These are phyloP conservation scores for Iberis pinnata DNA, from an alignment of 345 rosid species.

Conservation along the genomic window DNA sequence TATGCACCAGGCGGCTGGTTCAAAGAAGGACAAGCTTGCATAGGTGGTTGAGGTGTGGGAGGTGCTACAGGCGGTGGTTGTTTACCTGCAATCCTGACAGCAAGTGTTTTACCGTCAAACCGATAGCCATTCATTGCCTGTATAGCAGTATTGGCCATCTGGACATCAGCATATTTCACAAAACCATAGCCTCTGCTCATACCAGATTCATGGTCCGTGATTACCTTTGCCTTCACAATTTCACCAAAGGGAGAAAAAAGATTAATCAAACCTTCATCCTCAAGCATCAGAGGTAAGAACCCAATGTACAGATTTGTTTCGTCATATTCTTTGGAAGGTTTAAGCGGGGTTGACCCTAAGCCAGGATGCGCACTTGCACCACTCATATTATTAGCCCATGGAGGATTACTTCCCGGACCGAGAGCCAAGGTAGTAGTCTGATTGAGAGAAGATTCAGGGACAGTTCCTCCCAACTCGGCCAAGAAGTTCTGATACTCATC, in stretches of 20 bases:
- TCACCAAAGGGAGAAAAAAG: slow-evolving; percentile 84
- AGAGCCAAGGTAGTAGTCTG: slow-evolving; percentile 54
- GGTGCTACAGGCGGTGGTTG: slow-evolving; percentile 78
- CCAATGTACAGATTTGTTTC: slow-evolving; percentile 88
- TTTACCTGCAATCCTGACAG: slow-evolving; percentile 95
- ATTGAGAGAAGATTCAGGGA: slow-evolving; percentile 84
- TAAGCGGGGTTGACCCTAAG: slow-evolving; percentile 53
- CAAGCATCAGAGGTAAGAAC: slow-evolving; percentile 83
- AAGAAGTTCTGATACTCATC: slow-evolving; percentile 94
- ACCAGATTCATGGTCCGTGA: slow-evolving; percentile 74
- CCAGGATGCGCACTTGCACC: slow-evolving; percentile 74
- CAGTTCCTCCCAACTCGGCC: slow-evolving; percentile 85
- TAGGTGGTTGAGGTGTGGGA: slow-evolving; percentile 53
- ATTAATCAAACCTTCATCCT: slow-evolving; percentile 78
- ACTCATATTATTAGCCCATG: slow-evolving; percentile 72
- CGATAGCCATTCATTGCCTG: slow-evolving; percentile 80
- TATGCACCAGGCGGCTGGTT: slow-evolving; percentile 60
- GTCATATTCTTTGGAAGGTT: slow-evolving; percentile 74
- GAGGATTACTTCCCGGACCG: slow-evolving; percentile 73
- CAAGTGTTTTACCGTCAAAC: slow-evolving; percentile 79
- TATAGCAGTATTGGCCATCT: slow-evolving; percentile 83
- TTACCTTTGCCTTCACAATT: slow-evolving; percentile 95
- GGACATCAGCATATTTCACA: slow-evolving; percentile 76
- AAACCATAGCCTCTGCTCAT: slow-evolving; percentile 92
- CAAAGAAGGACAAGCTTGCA: slow-evolving; percentile 47